phyloP scores from a whole-genome alignment of 2,329 filamentous ascomycete genomes.

The Talaromyces sp. region DNA sequence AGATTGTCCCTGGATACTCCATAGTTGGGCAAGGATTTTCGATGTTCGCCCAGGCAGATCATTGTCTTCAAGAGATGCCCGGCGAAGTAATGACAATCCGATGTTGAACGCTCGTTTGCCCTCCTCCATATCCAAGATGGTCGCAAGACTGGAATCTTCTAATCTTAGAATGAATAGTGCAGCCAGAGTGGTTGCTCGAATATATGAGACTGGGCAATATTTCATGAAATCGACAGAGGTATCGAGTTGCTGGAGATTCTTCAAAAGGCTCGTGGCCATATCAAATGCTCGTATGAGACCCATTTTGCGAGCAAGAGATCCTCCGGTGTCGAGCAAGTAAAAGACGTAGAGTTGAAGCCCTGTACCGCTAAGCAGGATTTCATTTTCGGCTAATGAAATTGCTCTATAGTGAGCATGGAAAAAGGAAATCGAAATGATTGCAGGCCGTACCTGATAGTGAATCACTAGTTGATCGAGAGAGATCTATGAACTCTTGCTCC shows the following conservation, averaged over 20 bases:
- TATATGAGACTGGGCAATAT: not conserved
- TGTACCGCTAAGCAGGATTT: not conserved
- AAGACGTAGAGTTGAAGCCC: constrained; percentile 6
- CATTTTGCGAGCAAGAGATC: not conserved
- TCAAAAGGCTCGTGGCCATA: not conserved
- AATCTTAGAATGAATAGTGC: constrained; percentile 5
- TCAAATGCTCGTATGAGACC: not conserved
- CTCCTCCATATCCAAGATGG: constrained; percentile 13
- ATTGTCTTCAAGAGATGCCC: constrained; percentile 20
- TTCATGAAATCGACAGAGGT: not conserved
- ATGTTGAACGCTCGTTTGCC: constrained; percentile 18
- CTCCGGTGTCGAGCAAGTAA: constrained; percentile 2
- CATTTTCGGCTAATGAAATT: not conserved
- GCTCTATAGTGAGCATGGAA: too few species aligned
- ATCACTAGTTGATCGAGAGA: not conserved
- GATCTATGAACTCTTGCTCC: not conserved
- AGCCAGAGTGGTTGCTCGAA: not conserved
- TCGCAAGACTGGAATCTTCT: not conserved
- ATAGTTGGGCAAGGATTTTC: constrained; percentile 23
- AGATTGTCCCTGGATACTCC: constrained; percentile 11
- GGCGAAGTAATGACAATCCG: constrained; percentile 13
- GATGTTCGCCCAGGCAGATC: constrained; percentile 20
- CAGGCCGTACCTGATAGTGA: not conserved
- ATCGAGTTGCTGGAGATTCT: constrained; percentile 1
- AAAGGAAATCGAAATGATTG: too few species aligned